phyloP scores from a whole-genome alignment of 139 green algal genomes.

The Volvox africanus region DNA sequence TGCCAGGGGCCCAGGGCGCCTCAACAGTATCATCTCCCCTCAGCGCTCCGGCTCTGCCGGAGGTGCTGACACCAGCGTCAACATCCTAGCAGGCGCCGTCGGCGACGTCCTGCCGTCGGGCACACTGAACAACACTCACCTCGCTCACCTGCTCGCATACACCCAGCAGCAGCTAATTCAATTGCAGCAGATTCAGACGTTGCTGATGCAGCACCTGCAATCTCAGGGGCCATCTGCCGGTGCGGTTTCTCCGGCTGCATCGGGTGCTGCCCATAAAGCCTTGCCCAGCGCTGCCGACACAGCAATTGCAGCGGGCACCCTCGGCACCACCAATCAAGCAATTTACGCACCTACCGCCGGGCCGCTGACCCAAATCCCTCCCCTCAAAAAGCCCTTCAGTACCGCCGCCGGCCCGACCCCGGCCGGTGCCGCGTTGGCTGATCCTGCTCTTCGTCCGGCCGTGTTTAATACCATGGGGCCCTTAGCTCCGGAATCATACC shows the following conservation, averaged over 20 bases:
- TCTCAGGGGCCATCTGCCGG: too few relatives aligned
- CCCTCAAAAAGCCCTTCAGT: neutral
- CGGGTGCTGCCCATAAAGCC: too few relatives aligned
- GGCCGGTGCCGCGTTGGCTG: neutral
- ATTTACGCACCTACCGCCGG: neutral
- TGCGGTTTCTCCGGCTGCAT: too few relatives aligned
- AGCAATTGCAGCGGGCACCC: too few relatives aligned
- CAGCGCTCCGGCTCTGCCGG: neutral
- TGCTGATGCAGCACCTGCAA: slow-evolving; percentile 25
- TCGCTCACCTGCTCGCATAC: neutral
- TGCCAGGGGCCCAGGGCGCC: neutral
- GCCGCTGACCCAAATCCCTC: neutral
- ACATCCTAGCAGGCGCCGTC: neutral
- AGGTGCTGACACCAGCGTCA: neutral
- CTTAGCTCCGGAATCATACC: neutral
- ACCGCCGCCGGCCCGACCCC: neutral
- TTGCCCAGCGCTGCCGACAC: too few relatives aligned
- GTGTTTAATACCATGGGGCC: too few relatives aligned
- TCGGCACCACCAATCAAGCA: too few relatives aligned
- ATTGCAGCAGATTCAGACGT: slow-evolving; percentile 19
- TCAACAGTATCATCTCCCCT: neutral
- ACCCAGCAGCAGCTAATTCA: slow-evolving; percentile 32
- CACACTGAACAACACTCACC: neutral
- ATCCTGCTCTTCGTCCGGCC: neutral
- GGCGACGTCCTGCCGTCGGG: neutral